A percentile compares a stretch with the other conserved stretches of the same genome.
phyloP scores from a whole-genome alignment of 768 basidiomycete genomes.

The Phanerochaete carnosa region DNA sequence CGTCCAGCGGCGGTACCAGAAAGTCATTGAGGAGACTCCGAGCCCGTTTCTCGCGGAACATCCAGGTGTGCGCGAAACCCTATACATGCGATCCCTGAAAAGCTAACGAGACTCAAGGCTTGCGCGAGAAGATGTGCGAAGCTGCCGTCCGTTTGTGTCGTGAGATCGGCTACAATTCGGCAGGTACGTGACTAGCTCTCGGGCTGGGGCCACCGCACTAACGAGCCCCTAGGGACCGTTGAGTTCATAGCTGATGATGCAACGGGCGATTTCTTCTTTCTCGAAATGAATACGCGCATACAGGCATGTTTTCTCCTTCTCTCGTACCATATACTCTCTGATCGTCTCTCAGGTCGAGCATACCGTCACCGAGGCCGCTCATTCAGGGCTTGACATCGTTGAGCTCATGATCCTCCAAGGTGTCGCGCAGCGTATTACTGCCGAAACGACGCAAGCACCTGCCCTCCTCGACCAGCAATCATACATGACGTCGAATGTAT shows the following conservation, averaged over 20 bases:
- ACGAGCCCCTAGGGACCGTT: slow-evolving; percentile 47
- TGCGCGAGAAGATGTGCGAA: slow-evolving; percentile 45
- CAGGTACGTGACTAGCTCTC: slow-evolving; percentile 34
- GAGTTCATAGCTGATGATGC: slow-evolving; percentile 62
- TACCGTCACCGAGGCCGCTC: slow-evolving; percentile 54
- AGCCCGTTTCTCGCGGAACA: slow-evolving; percentile 51
- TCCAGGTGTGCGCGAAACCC: slow-evolving; percentile 34
- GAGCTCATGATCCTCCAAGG: slow-evolving; percentile 64
- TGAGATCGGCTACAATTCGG: slow-evolving; percentile 53
- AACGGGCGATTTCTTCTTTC: slow-evolving; percentile 56
- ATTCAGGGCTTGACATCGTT: slow-evolving; percentile 58
- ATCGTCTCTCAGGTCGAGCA: slow-evolving; percentile 53
- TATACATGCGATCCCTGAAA: background rate
- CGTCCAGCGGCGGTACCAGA: slow-evolving; percentile 67
- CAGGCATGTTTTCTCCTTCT: slow-evolving; percentile 35
- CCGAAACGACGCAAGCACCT: slow-evolving; percentile 14
- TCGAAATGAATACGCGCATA: slow-evolving; percentile 71
- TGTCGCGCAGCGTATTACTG: slow-evolving; percentile 31
- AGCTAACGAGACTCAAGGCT: slow-evolving; percentile 26
- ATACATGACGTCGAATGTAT: slow-evolving; percentile 28
- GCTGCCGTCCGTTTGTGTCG: slow-evolving; percentile 50
- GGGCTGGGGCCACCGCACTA: background rate
- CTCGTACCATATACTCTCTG: slow-evolving; percentile 1
- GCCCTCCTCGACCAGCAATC: slow-evolving; percentile 34
- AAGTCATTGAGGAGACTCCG: slow-evolving; percentile 68